Evolutionary conservation across 345 rosid species (phyloP), one percentile per base, ranked within the genome.

Genomic region (Eucalyptus coolabah): DNA sequence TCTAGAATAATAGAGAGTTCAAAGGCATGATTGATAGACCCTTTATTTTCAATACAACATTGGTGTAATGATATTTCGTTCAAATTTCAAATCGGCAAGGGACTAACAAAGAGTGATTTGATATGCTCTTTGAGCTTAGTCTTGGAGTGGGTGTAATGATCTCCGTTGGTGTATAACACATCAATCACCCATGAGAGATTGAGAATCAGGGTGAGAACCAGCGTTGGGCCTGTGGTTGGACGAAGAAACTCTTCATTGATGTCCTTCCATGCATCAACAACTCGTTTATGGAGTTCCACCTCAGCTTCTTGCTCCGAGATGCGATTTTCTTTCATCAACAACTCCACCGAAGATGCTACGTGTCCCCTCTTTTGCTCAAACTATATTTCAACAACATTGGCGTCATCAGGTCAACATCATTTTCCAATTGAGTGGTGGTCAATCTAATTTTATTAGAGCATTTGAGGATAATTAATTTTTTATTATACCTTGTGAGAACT

Each of bases 251-350:
- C 95, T 40, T 90, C 92, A 32, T 93, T 93, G 10, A 93, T 50
- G 40, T 93, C 94, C 60, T 91, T 93, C 94, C 92, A 92, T 1
- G 92, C 93, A 87, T 59, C 12, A 34, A 12, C 14, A 7, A 92
- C 51, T 72, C 28, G 88, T 24, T 65, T 89, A 4, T 15, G 23
- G 2, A 94, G 37, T 47, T 87, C 90, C 7, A 53, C n/a, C 6
- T 80, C 44, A 3, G 93, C 88, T 56, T 87, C 93, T 28, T 92
- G 59, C 23, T 89, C 88, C 5, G 77, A 49, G 17, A 49, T 90
- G 5, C 53, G 28, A 8, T 86, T 85, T 49, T 94, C 40, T 42
- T 88, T 92, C 92, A 90, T 89, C 87, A 89, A 89, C 65, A 93
- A 93, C 28, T 94, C 93, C 1, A 94, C 80, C 5, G 87, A 19